These are phyloP conservation scores for Trichoderma brevicompactum DNA, from an alignment of 2,329 filamentous ascomycete genomes.

Conservation along the genomic window DNA sequence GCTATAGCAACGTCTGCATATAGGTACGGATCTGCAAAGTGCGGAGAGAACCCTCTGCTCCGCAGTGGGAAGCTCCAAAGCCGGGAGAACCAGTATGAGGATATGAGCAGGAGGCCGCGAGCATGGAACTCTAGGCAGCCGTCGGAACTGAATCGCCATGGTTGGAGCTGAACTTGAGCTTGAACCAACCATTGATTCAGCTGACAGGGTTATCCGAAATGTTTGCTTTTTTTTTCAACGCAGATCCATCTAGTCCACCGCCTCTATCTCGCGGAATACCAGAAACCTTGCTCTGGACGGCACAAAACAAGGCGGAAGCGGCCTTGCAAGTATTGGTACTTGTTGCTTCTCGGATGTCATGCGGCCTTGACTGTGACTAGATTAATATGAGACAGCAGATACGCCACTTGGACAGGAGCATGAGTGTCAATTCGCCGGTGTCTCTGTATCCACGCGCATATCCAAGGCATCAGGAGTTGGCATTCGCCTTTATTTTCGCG, in stretches of 20 bases:
- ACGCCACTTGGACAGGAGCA: not conserved
- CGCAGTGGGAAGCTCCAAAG: too few relatives aligned
- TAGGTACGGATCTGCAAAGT: not conserved
- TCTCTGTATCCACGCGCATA: not conserved
- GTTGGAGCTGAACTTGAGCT: not conserved
- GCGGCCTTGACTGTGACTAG: not conserved
- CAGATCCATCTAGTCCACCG: not conserved
- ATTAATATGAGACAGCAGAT: conserved; percentile 15
- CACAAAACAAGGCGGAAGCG: not conserved
- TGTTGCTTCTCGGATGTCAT: not conserved
- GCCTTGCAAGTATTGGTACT: not conserved
- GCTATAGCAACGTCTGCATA: not conserved
- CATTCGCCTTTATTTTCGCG: not conserved
- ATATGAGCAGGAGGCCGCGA: too few relatives aligned
- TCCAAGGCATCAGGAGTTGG: not conserved
- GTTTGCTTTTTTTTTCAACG: not conserved
- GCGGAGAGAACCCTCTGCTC: not conserved
- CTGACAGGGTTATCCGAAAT: not conserved
- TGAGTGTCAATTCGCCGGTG: not conserved
- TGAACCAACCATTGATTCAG: not conserved
- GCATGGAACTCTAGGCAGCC: not conserved
- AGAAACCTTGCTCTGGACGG: not conserved
- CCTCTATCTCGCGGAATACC: not conserved
- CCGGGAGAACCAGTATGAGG: too few relatives aligned
- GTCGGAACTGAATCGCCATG: not conserved